Base-by-base conservation (phyloP, 2,329 filamentous ascomycete species). In the Pyrenophora seminiperda region DNA sequence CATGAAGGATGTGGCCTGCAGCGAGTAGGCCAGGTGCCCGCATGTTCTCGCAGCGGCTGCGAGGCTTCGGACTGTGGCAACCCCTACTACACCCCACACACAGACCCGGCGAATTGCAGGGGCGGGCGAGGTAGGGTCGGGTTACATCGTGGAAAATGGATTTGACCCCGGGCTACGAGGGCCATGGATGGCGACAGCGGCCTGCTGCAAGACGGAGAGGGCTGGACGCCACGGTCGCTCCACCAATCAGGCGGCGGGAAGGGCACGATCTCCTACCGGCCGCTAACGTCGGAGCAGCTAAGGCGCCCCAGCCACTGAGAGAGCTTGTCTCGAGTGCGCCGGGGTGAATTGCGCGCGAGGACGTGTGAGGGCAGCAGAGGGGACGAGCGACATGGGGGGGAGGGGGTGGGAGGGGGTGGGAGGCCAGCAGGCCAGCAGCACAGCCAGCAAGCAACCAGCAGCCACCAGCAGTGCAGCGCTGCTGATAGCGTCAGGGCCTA, bases 41-140 rank as follows among this genome's bases (percentile, higher is more conserved):
- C 67, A 68, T 68, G 65, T 68, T 67, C 65, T 57, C 58, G 61
- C 59, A 59, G 58, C 58, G 56, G 61, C 58, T 63, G 61, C 68
- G 54, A 66, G 65, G 67, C 63, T 62, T 66, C 59, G 61, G 67
- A 48, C 60, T 62, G 67, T 67, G 68, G 68, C 66, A 44, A 69
- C 47, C 64, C 61, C 64, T 61, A 63, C 58, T 58, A 52, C 66
- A 67, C 68, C 66, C 63, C 67, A 68, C 68, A 68, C 68, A 71
- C 59, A 48, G 54, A 44, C 58, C 64, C 65, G 63, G 66, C 67
- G 65, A 69, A 69, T 70, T 65, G 59, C 56, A 56, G 52, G 56
- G 58, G 52, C 53, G 56, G 54, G 57, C 55, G 57, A 57, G 57
- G 56, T 60, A 59, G 58, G 63, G 66, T 66, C 63, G 63, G 62